Conservation (phyloP, 495 filamentous ascomycete species). For the Xylaria grammica region DNA sequence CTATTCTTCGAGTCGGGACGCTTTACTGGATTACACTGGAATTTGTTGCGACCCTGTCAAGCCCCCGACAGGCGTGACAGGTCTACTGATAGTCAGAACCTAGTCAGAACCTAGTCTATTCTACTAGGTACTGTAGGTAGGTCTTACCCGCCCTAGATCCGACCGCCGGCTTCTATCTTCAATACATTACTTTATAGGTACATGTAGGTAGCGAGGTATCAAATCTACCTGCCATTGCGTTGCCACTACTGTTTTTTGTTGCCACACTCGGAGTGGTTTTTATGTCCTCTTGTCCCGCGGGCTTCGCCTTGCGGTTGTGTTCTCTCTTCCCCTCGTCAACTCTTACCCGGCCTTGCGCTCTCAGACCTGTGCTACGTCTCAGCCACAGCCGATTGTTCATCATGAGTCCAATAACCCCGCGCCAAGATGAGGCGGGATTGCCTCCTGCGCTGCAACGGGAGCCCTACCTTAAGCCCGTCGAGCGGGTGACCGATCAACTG, state of each 20-base stretch:
- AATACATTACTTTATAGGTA: not conserved
- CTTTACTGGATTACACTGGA: constrained; percentile 22
- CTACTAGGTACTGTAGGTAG: constrained; percentile 10
- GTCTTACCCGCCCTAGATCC: not conserved
- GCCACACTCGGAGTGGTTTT: constrained; percentile 12
- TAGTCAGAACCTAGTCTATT: not conserved
- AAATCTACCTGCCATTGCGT: not conserved
- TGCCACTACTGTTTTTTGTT: constrained; percentile 1
- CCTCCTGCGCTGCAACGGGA: constrained; percentile 32
- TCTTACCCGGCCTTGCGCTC: constrained; percentile 10
- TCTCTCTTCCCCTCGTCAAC: constrained; percentile 12
- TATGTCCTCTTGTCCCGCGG: constrained; percentile 3
- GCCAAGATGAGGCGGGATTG: constrained; percentile 35
- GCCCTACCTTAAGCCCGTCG: constrained; percentile 50
- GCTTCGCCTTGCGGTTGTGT: constrained; percentile 4
- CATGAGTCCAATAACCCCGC: constrained; percentile 32
- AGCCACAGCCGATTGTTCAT: constrained; percentile 14
- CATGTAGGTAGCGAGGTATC: not conserved
- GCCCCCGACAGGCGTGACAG: too few relatives aligned
- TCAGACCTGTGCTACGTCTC: constrained; percentile 19
- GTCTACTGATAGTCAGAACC: too few relatives aligned
- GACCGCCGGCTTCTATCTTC: constrained; percentile 22
- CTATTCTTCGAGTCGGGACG: constrained; percentile 15
- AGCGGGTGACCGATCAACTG: constrained; percentile 76
- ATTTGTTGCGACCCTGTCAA: constrained; percentile 26